A percentile compares a stretch with the other conserved stretches of the same genome.
These are phyloP conservation scores for Cantharellus anzutake DNA, from an alignment of 768 basidiomycete species.

Conservation along the genomic window DNA sequence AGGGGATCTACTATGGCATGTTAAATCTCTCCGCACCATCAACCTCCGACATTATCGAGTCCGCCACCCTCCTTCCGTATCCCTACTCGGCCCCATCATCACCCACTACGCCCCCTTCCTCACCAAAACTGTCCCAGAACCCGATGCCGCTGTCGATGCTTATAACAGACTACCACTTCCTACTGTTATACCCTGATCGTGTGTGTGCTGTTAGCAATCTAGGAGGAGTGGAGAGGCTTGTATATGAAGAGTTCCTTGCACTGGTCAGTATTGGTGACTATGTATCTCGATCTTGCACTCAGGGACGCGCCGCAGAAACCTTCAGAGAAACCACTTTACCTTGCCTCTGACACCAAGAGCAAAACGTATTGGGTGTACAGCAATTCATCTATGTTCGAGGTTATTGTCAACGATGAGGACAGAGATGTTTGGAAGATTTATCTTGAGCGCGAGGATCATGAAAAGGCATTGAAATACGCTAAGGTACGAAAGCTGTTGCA, in stretches of 20 bases:
- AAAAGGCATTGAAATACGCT: constrained; percentile 60
- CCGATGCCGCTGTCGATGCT: constrained; percentile 51
- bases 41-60: constrained; percentile 50
- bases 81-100: constrained; percentile 24
- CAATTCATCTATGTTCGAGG: constrained; percentile 71
- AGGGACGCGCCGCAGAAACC: constrained; percentile 35
- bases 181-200: constrained; percentile 65
- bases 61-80: constrained; percentile 63
- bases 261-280: constrained; percentile 27
- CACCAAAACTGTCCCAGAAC: constrained; percentile 1
- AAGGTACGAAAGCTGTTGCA: constrained; percentile 32
- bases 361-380: constrained; percentile 93
- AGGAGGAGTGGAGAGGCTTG: constrained; percentile 40
- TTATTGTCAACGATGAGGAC: constrained; percentile 72
- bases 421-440: constrained; percentile 90
- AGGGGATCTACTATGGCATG: constrained; percentile 74
- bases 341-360: constrained; percentile 69
- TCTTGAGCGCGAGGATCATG: constrained; percentile 56
- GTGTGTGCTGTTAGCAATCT: constrained; percentile 61
- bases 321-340: constrained; percentile 48
- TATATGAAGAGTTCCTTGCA: constrained; percentile 69
- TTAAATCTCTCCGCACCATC: constrained; percentile 40
- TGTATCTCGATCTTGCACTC: background rate
- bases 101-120: constrained; percentile 10
- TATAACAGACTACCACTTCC: constrained; percentile 82